These are phyloP conservation scores for Pilatotrama ljubarskyi DNA, from an alignment of 768 basidiomycete species.

Conservation along the genomic window DNA sequence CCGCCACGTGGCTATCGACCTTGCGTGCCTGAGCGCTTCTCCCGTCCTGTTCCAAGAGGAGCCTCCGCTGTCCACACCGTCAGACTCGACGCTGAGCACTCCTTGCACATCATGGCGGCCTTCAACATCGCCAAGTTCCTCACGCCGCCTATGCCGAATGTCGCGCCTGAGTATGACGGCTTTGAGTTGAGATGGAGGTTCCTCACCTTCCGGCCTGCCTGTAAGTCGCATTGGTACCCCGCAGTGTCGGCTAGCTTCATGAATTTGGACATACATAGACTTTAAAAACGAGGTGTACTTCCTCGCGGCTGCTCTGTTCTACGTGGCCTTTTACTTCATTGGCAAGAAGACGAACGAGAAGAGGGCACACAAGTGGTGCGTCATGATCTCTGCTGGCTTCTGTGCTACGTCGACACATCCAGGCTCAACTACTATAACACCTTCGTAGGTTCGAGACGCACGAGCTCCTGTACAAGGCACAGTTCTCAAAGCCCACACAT, in stretches of 20 bases:
- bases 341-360: slow-evolving; percentile 61
- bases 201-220: slow-evolving; percentile 78
- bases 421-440: slow-evolving; percentile 11
- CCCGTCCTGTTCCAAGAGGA: background rate
- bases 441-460: slow-evolving; percentile 59
- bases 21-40: slow-evolving; percentile 13
- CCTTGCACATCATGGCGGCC: slow-evolving; percentile 17
- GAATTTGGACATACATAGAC: slow-evolving; percentile 36
- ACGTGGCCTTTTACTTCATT: slow-evolving; percentile 55
- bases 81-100: background rate
- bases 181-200: slow-evolving; percentile 71
- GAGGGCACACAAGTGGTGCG: slow-evolving; percentile 68
- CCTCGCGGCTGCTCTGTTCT: slow-evolving; percentile 52
- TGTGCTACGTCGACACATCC: background rate
- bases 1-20: slow-evolving; percentile 14
- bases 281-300: slow-evolving; percentile 68
- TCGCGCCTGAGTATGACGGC: slow-evolving; percentile 67
- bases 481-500: slow-evolving; percentile 73
- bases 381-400: slow-evolving; percentile 10
- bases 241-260: slow-evolving; percentile 1
- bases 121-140: slow-evolving; percentile 15
- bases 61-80: background rate
- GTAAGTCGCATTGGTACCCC: slow-evolving; percentile 40
- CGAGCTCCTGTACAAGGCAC: slow-evolving; percentile 55
- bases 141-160: slow-evolving; percentile 53